phyloP scores from a whole-genome alignment of 208 protist genomes.

The Leishmania turanica region DNA sequence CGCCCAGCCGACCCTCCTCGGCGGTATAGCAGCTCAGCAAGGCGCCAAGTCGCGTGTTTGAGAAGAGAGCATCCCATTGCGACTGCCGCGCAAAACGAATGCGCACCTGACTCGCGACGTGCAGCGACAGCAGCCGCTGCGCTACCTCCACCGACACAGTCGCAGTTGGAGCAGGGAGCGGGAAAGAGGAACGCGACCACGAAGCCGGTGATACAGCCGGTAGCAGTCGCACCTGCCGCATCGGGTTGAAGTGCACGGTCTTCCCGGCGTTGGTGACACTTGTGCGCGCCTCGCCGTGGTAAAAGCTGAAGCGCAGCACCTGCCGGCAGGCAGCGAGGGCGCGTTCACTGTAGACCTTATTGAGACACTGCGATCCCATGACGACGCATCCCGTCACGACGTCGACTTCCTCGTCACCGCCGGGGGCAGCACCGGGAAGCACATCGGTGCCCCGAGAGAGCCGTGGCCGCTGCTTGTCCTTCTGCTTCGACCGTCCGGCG shows the following conservation, averaged over 20 bases:
- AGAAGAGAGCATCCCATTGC: conserved; percentile 24
- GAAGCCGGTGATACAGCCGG: neutral
- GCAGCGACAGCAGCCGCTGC: conserved; percentile 19
- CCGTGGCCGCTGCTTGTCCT: neutral
- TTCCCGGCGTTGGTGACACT: conserved; percentile 35
- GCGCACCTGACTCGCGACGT: neutral
- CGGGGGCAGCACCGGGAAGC: neutral
- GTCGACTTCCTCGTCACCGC: neutral
- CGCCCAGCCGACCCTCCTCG: conserved; percentile 4
- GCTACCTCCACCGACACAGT: conserved; percentile 9
- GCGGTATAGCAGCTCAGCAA: conserved; percentile 7
- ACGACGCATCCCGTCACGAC: conserved; percentile 22
- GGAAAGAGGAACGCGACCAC: neutral
- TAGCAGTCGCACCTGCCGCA: conserved; percentile 14
- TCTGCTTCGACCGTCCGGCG: neutral
- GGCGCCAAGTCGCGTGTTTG: neutral
- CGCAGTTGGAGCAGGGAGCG: neutral
- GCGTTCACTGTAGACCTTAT: conserved; percentile 8
- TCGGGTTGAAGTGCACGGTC: conserved; percentile 23
- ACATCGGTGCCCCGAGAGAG: conserved; percentile 1
- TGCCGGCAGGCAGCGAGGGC: conserved; percentile 15
- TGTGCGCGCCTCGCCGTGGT: conserved; percentile 23
- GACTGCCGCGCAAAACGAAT: conserved; percentile 9
- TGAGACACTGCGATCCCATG: conserved; percentile 10
- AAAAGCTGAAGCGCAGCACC: conserved; percentile 34